Evolutionary conservation across 2,329 filamentous ascomycete species (phyloP), one percentile per base, ranked within the genome.

Genomic region (Aspergillus brunneoviolaceus): DNA sequence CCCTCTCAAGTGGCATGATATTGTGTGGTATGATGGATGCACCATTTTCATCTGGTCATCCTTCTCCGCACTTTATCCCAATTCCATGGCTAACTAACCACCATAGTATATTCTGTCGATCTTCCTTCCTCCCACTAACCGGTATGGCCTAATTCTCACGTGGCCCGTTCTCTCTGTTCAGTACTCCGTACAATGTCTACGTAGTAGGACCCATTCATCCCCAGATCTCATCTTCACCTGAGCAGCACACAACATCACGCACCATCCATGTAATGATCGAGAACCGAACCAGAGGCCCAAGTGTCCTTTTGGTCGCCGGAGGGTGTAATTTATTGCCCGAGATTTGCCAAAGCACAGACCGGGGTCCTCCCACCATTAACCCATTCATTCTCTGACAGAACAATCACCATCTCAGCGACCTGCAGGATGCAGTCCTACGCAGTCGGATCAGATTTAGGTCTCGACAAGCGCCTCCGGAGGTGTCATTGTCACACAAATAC

Each of bases 351-450:
- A 21, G 53, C 53, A 55, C 53, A 55, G 45, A 49, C 53, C 45
- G 42, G 10, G 42, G 5, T 25, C 14, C 27, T 48, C 27, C 33
- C 53, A 55, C 42, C 27, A 33, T 31, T 31, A 47, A 45, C 14
- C 33, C 39, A 45, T 45, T 45, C 27, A 45, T 45, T 45, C 27
- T 45, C 16, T 19, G 39, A 45, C 39, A 45, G 16, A 49, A 16
- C 31, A 54, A 39, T 51, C 25, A 5, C 39, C 29, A 50, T 23
- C 45, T 23, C 27, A 49, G 39, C 31, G 55, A n/a, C 48, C 54
- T 52, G 42, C 49, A 57, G 54, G 31, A 57, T 53, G 51, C 59
- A 58, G 58, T 64, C 52, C 60, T 54, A 54, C 39, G 35, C 21
- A 21, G 57, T 60, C 54, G 53, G 57, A 63, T 45, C 45, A 21